phyloP scores from a whole-genome alignment of 371 early-diverging fungal species.

The Mucor lusitanicus region DNA sequence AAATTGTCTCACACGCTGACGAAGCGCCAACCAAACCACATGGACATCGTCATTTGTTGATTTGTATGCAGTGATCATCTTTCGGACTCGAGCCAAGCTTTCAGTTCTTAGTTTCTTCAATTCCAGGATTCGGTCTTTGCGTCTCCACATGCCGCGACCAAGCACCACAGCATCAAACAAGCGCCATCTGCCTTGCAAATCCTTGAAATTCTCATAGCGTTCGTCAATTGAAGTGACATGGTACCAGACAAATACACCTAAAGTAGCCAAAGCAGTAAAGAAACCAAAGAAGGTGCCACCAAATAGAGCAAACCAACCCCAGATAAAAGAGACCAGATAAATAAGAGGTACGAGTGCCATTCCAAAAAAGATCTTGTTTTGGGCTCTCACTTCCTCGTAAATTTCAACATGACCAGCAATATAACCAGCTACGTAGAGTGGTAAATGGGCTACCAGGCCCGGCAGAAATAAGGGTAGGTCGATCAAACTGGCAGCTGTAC shows the following conservation, averaged over 20 bases:
- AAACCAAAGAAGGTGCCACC: slow-evolving; percentile 48
- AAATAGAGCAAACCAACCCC: slow-evolving; percentile 46
- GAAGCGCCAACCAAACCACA: slow-evolving; percentile 37
- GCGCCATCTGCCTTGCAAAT: slow-evolving; percentile 50
- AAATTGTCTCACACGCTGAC: slow-evolving; percentile 34
- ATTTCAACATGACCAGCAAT: slow-evolving; percentile 50
- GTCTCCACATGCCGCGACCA: slow-evolving; percentile 50
- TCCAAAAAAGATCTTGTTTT: slow-evolving; percentile 55
- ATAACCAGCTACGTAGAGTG: slow-evolving; percentile 55
- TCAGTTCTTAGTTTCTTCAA: slow-evolving; percentile 39
- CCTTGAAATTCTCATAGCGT: slow-evolving; percentile 50
- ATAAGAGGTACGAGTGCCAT: slow-evolving; percentile 44
- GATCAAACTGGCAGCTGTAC: slow-evolving; percentile 39
- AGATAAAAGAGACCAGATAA: slow-evolving; percentile 42
- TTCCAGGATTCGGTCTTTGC: slow-evolving; percentile 44
- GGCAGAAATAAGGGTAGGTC: slow-evolving; percentile 60
- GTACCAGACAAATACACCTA: slow-evolving; percentile 50
- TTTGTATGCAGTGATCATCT: slow-evolving; percentile 36
- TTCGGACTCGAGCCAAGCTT: slow-evolving; percentile 30
- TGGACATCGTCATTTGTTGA: slow-evolving; percentile 36
- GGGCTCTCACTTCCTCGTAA: slow-evolving; percentile 59
- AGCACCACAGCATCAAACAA: slow-evolving; percentile 54
- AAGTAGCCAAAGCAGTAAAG: slow-evolving; percentile 38
- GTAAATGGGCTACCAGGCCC: slow-evolving; percentile 54
- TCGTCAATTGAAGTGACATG: slow-evolving; percentile 52